These are phyloP conservation scores for Geotrichum aggregatum DNA, from an alignment of 1,139 yeast genomes.

Conservation along the genomic window DNA sequence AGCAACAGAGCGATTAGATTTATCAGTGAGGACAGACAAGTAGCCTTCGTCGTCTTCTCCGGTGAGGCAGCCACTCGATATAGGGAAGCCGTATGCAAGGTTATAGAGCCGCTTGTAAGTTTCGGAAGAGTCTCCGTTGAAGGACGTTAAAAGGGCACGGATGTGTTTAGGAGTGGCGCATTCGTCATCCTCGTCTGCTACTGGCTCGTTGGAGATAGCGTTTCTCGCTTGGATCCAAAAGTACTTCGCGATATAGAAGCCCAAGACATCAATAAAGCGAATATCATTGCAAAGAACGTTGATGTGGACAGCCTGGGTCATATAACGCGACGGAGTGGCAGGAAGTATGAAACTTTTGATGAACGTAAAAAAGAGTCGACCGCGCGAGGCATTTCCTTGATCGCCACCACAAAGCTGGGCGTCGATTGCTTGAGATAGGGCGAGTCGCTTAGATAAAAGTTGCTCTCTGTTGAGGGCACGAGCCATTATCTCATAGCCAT, in stretches of 20 bases:
- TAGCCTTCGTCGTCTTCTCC: slow-evolving; percentile 31
- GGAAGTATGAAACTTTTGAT: slow-evolving; percentile 32
- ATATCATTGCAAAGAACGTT: slow-evolving; percentile 25
- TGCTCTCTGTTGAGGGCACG: slow-evolving; percentile 14
- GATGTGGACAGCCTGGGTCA: slow-evolving; percentile 37
- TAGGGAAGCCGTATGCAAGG: slow-evolving; percentile 26
- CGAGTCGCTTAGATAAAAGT: slow-evolving; percentile 17
- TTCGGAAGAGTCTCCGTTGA: slow-evolving; percentile 24
- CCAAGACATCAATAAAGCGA: slow-evolving; percentile 13
- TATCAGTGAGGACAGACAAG: slow-evolving; percentile 30
- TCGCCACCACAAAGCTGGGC: slow-evolving; percentile 42
- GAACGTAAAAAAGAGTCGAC: slow-evolving; percentile 32
- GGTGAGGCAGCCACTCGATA: slow-evolving; percentile 22
- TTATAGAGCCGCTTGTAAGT: slow-evolving; percentile 29
- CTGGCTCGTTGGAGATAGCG: slow-evolving; percentile 6
- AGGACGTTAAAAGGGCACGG: slow-evolving; percentile 22
- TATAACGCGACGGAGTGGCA: slow-evolving; percentile 31
- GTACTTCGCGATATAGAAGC: slow-evolving; percentile 19
- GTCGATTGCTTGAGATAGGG: slow-evolving; percentile 37
- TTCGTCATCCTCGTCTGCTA: slow-evolving; percentile 13
- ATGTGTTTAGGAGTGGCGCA: slow-evolving; percentile 26
- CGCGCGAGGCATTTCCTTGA: slow-evolving; percentile 24
- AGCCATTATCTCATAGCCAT: slow-evolving; percentile 22
- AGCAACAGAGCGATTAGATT: slow-evolving; percentile 31
- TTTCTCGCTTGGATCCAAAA: slow-evolving; percentile 30